Evolutionary conservation across 202 grass and related monocot species (phyloP).

Genomic region (Saccharum hybrid): DNA sequence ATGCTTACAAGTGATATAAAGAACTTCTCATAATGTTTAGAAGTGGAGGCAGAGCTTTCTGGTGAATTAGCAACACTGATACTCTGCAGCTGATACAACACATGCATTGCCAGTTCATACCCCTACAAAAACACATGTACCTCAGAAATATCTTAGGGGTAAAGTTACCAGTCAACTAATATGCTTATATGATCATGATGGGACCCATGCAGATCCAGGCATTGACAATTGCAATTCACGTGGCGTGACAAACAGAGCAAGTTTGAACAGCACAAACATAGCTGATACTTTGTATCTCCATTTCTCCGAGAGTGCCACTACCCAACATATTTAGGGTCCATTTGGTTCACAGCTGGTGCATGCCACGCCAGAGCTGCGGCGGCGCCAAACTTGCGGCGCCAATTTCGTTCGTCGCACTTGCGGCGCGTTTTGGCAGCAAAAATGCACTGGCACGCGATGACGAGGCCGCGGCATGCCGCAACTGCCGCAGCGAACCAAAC

Average conservation of each 20-base stretch:
- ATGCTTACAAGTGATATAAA: conserved; percentile 90
- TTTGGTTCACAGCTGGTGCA: too few relatives aligned
- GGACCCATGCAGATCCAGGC: not conserved
- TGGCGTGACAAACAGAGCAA: not conserved
- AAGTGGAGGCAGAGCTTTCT: conserved; percentile 52
- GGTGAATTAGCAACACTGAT: conserved; percentile 50
- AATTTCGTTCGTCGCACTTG: too few relatives aligned
- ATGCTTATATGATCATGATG: conserved; percentile 26
- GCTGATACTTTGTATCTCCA: not conserved
- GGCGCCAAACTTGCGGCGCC: too few relatives aligned
- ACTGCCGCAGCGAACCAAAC: too few relatives aligned
- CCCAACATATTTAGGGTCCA: not conserved
- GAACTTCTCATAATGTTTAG: conserved; percentile 84
- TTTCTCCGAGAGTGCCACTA: not conserved
- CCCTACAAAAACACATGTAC: conserved; percentile 59
- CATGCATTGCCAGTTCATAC: conserved; percentile 89
- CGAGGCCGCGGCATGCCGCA: too few relatives aligned
- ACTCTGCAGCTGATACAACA: conserved; percentile 79
- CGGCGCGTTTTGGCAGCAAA: too few relatives aligned
- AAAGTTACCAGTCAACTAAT: conserved; percentile 14
- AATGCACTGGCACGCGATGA: too few relatives aligned
- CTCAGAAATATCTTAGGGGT: conserved; percentile 32
- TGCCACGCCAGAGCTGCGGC: too few relatives aligned
- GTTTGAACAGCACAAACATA: conserved; percentile 32
- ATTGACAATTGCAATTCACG: not conserved